phyloP scores from a whole-genome alignment of 2,329 filamentous ascomycete genomes.

The Claviceps digitariae region DNA sequence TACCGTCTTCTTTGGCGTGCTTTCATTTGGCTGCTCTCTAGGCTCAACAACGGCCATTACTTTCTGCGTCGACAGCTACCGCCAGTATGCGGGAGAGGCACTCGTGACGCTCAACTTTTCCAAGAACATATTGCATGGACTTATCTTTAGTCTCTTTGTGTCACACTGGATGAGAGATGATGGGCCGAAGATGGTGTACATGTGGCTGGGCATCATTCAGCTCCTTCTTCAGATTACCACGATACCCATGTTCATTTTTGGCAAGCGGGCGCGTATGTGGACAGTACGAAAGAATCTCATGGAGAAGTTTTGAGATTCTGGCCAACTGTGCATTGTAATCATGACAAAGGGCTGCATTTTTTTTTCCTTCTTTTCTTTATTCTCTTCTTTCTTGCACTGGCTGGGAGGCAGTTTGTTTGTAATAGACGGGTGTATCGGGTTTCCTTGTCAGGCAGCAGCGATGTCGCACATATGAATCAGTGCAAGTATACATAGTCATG shows the following conservation, averaged over 20 bases:
- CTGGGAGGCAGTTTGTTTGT: too few species aligned
- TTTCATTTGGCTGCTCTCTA: conserved; percentile 83
- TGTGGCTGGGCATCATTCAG: conserved; percentile 79
- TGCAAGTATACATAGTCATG: too few species aligned
- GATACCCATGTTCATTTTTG: conserved; percentile 88
- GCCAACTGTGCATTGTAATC: too few species aligned
- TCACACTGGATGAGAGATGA: conserved; percentile 66
- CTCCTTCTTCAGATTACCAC: conserved; percentile 58
- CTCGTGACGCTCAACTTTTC: conserved; percentile 87
- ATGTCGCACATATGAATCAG: too few species aligned
- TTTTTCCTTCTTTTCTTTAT: too few species aligned
- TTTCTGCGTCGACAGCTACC: conserved; percentile 85
- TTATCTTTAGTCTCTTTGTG: conserved; percentile 82
- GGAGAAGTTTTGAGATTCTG: conserved; percentile 47
- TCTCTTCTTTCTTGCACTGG: too few species aligned
- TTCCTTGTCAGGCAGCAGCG: too few species aligned
- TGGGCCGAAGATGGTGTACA: conserved; percentile 64
- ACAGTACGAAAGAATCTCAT: conserved; percentile 75
- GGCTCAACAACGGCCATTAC: conserved; percentile 88
- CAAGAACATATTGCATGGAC: conserved; percentile 86
- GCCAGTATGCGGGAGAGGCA: conserved; percentile 86
- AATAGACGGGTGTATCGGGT: too few species aligned
- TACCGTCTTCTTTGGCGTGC: conserved; percentile 81
- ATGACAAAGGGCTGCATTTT: too few species aligned
- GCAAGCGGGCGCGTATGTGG: conserved; percentile 88